Conservation (phyloP, 179 eudicot species). For the Carnegiea gigantea region DNA sequence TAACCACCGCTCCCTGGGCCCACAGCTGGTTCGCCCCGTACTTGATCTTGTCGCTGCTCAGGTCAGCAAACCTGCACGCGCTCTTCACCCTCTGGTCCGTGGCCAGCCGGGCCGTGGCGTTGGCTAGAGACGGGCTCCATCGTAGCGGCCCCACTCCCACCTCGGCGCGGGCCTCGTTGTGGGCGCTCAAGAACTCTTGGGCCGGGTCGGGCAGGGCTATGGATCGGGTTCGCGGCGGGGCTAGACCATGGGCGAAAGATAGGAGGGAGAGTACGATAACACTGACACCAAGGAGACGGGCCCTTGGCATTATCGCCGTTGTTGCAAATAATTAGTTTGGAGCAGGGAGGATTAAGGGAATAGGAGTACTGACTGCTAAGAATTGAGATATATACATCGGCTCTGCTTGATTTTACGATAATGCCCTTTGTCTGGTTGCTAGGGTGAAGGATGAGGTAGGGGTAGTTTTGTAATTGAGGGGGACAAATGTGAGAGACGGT, state of each 20-base stretch:
- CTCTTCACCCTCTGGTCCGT: constrained; percentile 51
- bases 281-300: neutral
- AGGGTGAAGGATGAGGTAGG: neutral
- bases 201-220: neutral
- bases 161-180: constrained; percentile 34
- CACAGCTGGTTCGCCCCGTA: constrained; percentile 74
- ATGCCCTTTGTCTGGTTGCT: neutral
- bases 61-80: constrained; percentile 57
- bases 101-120: constrained; percentile 43
- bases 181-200: constrained; percentile 25
- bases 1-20: constrained; percentile 40
- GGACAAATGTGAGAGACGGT: neutral
- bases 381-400: neutral
- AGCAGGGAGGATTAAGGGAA: neutral
- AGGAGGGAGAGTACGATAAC: constrained; percentile 3
- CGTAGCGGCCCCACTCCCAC: constrained; percentile 57
- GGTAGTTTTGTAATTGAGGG: constrained; percentile 8
- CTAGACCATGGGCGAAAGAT: neutral
- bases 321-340: neutral
- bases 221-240: neutral
- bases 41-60: constrained; percentile 39
- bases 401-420: constrained; percentile 1
- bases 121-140: constrained; percentile 57
- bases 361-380: neutral
- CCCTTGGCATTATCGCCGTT: neutral